These are phyloP conservation scores for Candida buenavistaensis DNA, from an alignment of 1,139 yeast genomes.

Conservation along the genomic window DNA sequence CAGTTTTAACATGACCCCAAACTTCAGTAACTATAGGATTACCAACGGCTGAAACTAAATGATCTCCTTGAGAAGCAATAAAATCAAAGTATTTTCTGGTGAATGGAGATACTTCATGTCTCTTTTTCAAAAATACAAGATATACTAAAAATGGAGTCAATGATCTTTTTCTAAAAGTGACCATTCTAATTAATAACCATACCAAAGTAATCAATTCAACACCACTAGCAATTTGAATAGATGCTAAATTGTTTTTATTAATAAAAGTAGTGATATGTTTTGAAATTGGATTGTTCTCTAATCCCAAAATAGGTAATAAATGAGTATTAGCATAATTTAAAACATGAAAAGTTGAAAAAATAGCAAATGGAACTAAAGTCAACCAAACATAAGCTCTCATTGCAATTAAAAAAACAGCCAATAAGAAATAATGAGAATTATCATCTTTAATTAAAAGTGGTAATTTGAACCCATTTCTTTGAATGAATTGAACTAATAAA, in stretches of 20 bases:
- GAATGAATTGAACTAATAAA: conserved; percentile 58
- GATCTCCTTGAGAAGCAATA: conserved; percentile 73
- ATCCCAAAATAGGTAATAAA: conserved; percentile 65
- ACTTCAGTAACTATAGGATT: conserved; percentile 61
- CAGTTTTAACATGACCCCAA: conserved; percentile 61
- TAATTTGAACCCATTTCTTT: conserved; percentile 38
- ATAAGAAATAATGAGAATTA: conserved; percentile 48
- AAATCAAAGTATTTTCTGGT: conserved; percentile 70
- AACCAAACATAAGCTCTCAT: conserved; percentile 45
- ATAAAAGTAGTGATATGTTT: conserved; percentile 54
- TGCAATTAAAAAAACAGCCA: conserved; percentile 40
- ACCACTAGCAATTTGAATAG: conserved; percentile 70
- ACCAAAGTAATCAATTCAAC: conserved; percentile 62
- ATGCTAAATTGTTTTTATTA: conserved; percentile 62
- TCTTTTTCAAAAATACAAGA: conserved; percentile 67
- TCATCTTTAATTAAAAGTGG: conserved; percentile 37
- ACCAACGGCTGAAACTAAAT: conserved; percentile 53
- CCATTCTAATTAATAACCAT: conserved; percentile 51
- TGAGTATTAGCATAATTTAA: conserved; percentile 58
- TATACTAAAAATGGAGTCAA: conserved; percentile 61
- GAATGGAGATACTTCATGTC: conserved; percentile 75
- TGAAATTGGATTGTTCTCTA: conserved; percentile 41
- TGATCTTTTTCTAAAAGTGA: conserved; percentile 66
- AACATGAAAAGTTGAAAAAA: conserved; percentile 64
- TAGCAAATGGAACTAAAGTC: conserved; percentile 48